Conservation (phyloP, 2,329 filamentous ascomycete species). For the Cladosporium colombiae region DNA sequence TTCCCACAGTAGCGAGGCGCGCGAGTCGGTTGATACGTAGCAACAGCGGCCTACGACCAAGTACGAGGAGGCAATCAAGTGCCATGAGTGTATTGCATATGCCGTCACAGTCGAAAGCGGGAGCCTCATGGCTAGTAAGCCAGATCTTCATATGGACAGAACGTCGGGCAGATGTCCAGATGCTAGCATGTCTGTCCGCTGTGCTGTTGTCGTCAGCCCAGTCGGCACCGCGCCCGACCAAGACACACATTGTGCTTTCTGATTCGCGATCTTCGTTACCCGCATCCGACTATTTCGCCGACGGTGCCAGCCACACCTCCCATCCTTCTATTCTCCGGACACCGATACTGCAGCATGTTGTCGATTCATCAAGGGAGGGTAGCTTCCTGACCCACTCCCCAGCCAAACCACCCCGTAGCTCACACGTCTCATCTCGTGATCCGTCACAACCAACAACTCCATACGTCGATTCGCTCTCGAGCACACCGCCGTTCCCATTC, state of each 20-base stretch:
- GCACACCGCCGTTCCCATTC: conserved; percentile 33
- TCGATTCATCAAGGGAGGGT: conserved; percentile 19
- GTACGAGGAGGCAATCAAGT: background rate
- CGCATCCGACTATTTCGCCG: conserved; percentile 5
- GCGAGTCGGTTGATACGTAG: conserved; percentile 50
- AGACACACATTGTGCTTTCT: background rate
- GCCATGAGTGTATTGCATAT: conserved; percentile 37
- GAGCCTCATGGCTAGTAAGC: conserved; percentile 56
- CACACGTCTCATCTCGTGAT: conserved; percentile 29
- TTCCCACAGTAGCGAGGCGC: conserved; percentile 69
- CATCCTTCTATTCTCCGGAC: conserved; percentile 4
- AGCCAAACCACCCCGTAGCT: conserved; percentile 23
- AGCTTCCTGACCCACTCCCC: conserved; percentile 22
- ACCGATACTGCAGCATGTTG: conserved; percentile 21
- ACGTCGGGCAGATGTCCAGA: conserved; percentile 61
- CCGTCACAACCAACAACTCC: conserved; percentile 35
- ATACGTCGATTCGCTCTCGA: conserved; percentile 32
- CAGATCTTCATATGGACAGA: conserved; percentile 63
- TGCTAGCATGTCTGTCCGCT: conserved; percentile 66
- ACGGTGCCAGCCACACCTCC: background rate
- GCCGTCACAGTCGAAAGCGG: conserved; percentile 40
- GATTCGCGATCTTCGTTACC: background rate
- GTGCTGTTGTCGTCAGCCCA: conserved; percentile 44
- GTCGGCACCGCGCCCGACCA: background rate
- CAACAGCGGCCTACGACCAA: conserved; percentile 47